Evolutionary conservation across 345 rosid genomes (phyloP).

Genomic region (Citrus sp.): DNA sequence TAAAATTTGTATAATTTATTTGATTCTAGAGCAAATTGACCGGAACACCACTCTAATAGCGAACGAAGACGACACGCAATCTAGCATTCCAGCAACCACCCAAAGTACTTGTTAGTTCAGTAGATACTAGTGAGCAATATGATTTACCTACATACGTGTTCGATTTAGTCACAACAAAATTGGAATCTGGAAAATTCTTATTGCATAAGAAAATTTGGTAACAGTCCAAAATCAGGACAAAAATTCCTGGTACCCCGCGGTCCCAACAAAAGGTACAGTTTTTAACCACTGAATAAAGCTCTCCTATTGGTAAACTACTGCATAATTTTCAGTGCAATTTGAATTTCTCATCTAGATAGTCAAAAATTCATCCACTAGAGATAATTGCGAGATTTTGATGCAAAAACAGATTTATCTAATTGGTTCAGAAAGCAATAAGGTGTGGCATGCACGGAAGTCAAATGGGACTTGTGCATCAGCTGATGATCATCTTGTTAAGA

Average conservation of each 20-base stretch:
- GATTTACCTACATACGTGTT: too few relatives aligned
- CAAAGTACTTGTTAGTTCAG: background rate
- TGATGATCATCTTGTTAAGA: constrained; percentile 82
- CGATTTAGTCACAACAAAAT: background rate
- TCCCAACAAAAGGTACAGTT: background rate
- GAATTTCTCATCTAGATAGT: background rate
- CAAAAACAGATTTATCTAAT: background rate
- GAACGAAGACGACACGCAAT: background rate
- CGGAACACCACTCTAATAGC: background rate
- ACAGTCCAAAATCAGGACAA: constrained; percentile 2
- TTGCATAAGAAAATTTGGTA: background rate
- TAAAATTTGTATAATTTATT: background rate
- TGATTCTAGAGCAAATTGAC: background rate
- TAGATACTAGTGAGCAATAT: background rate
- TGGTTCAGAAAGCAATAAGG: background rate
- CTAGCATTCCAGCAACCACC: background rate
- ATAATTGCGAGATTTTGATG: background rate
- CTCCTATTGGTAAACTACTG: background rate
- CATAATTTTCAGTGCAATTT: background rate
- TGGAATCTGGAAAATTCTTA: background rate
- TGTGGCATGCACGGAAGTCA: background rate
- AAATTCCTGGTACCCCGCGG: background rate
- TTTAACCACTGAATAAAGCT: constrained; percentile 5
- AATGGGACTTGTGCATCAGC: constrained; percentile 35
- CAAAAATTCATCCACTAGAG: background rate